These are phyloP conservation scores for Apiosordaria backusii DNA, from an alignment of 495 filamentous ascomycete genomes.

Conservation along the genomic window DNA sequence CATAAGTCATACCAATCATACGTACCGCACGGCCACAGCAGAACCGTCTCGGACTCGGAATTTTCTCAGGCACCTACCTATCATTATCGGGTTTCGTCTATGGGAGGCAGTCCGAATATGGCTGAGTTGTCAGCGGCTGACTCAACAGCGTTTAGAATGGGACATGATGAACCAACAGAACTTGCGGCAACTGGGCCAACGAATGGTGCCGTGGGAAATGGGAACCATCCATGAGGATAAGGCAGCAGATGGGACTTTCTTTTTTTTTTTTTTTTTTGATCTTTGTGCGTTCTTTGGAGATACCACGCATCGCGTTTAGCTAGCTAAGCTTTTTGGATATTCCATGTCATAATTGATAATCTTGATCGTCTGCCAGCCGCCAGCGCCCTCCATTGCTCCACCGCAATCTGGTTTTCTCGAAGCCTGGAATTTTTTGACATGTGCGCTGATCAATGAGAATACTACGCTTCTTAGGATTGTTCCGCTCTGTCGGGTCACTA, in stretches of 20 bases:
- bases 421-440: not conserved
- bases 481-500: not conserved
- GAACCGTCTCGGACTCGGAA: not conserved
- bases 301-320: not conserved
- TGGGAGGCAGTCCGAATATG: not conserved
- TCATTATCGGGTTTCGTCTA: not conserved
- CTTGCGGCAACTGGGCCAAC: not conserved
- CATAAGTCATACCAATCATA: not conserved
- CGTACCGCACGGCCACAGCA: not conserved
- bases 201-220: not conserved
- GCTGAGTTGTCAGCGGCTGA: not conserved
- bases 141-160: not conserved
- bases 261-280: not conserved
- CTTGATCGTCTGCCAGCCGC: not conserved
- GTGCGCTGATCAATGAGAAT: not conserved
- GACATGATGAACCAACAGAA: not conserved
- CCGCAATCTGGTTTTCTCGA: not conserved
- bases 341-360: not conserved
- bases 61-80: not conserved
- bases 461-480: slow-evolving; percentile 1
- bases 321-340: not conserved
- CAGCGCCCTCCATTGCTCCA: not conserved
- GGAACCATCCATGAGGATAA: not conserved
- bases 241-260: not conserved
- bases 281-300: not conserved